phyloP scores from a whole-genome alignment of 257 asterid species.

The Cynanchum wilfordii region DNA sequence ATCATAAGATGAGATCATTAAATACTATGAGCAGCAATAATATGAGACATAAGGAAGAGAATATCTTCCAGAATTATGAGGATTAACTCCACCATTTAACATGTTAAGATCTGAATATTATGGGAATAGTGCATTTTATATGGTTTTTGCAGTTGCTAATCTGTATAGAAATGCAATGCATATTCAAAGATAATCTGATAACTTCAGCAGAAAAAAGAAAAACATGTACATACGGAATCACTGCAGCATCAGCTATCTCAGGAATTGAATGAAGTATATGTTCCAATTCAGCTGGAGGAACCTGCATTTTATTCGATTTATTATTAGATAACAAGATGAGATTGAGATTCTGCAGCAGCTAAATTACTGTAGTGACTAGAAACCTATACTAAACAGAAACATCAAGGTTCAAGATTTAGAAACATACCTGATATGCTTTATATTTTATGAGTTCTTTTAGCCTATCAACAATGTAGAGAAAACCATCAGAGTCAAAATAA shows the following conservation, averaged over 20 bases:
- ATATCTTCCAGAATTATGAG: not conserved
- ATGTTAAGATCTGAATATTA: not conserved
- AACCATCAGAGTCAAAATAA: conserved; percentile 76
- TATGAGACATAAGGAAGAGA: not conserved
- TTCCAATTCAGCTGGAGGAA: conserved; percentile 93
- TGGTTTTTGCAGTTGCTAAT: not conserved
- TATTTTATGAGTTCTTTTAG: conserved; percentile 86
- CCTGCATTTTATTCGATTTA: conserved; percentile 41
- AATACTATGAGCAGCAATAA: not conserved
- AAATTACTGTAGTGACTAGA: not conserved
- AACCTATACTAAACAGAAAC: not conserved
- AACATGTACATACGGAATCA: conserved; percentile 65
- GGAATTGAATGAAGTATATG: conserved; percentile 79
- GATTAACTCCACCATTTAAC: not conserved
- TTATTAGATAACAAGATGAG: conserved; percentile 11
- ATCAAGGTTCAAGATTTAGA: not conserved
- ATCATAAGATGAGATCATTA: not conserved
- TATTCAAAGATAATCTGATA: not conserved
- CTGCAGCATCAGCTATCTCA: conserved; percentile 87
- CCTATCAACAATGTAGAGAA: conserved; percentile 77
- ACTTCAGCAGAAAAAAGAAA: not conserved
- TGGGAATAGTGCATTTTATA: not conserved
- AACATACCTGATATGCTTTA: conserved; percentile 82
- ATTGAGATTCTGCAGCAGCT: not conserved
- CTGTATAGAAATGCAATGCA: not conserved